A percentile compares a stretch with the other conserved stretches of the same genome.
Conservation (phyloP, 2,329 filamentous ascomycete species). For the Mariannaea elegans region DNA sequence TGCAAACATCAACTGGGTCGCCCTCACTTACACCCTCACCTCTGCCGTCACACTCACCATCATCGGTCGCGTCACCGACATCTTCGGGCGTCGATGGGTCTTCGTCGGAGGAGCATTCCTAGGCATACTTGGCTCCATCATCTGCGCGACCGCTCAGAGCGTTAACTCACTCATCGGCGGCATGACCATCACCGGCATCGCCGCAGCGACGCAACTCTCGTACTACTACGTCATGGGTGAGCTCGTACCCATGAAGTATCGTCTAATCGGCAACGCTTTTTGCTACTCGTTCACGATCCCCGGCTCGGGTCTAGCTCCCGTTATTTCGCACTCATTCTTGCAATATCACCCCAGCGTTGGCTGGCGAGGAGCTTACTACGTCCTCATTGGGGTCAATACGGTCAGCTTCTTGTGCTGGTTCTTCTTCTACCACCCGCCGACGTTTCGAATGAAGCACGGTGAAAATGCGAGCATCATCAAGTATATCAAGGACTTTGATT, state of each 20-base stretch:
- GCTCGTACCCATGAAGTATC: constrained; percentile 49
- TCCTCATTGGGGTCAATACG: constrained; percentile 42
- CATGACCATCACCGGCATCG: constrained; percentile 48
- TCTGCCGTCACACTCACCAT: constrained; percentile 38
- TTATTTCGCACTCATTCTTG: constrained; percentile 40
- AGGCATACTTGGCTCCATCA: constrained; percentile 47
- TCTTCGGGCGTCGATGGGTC: constrained; percentile 41
- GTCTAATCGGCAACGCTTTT: constrained; percentile 43
- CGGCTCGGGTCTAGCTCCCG: constrained; percentile 40
- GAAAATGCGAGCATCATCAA: constrained; percentile 34
- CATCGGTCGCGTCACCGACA: constrained; percentile 40
- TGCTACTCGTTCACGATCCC: constrained; percentile 46
- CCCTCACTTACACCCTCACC: constrained; percentile 42
- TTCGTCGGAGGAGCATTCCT: constrained; percentile 43
- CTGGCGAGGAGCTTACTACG: constrained; percentile 43
- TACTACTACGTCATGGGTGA: constrained; percentile 49
- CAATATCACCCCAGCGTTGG: constrained; percentile 34
- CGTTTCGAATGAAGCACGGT: constrained; percentile 43
- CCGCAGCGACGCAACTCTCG: constrained; percentile 47
- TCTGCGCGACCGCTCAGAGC: constrained; percentile 46
- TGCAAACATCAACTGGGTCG: constrained; percentile 42
- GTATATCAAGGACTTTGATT: constrained; percentile 44
- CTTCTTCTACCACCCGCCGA: constrained; percentile 47
- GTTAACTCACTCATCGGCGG: constrained; percentile 49
- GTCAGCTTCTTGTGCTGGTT: constrained; percentile 40